Evolutionary conservation across 164 flowering plant species (phyloP), one percentile per base, ranked within the genome.

Genomic region (Amborella trichopoda): DNA sequence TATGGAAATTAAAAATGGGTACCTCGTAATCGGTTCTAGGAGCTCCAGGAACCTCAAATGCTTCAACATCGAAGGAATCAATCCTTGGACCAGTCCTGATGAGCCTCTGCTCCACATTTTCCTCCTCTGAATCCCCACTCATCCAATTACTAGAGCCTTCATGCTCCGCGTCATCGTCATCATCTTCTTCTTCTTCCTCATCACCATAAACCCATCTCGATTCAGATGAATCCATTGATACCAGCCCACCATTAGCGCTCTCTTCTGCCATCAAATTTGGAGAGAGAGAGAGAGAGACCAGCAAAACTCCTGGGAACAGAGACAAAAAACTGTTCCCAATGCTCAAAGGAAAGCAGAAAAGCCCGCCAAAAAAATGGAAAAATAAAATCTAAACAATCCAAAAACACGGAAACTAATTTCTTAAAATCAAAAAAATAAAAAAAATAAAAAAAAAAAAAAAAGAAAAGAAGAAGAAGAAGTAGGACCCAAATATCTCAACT

Each of bases 11-110:
- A n/a, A n/a, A 3, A 41, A n/a, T n/a, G n/a, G 13, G 16, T 58
- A 63, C 95, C 91, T 83, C 96, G 50, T 72, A 75, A 5, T 83
- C 96, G 40, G 58, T 68, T 43, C 83, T 63, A 18, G 64, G 78
- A 26, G 79, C 90, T 0, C 96, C 86, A 11, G 95, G 95, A 48
- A 87, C 70, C 51, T 91, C 98, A 5, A 83, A 86, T 3, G 94
- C 96, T 54, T 91, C 98, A 3, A 87, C 96, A 59, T 87, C 98
- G 48, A 91, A 91, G 12, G 98, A 91, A 68, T 91, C 96, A 9
- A 91, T 55, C 21, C 88, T 60, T 1, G 95, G 96, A 2, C 98
- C 96, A 6, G 98, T 91, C 10, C 98, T 74, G 50, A 91, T 75
- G 77, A 91, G 55, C 26, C 71, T 63, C 64, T 75, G 90, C 63